Base-by-base conservation (phyloP, 2,329 filamentous ascomycete species). In the Plectosphaerella sp. region DNA sequence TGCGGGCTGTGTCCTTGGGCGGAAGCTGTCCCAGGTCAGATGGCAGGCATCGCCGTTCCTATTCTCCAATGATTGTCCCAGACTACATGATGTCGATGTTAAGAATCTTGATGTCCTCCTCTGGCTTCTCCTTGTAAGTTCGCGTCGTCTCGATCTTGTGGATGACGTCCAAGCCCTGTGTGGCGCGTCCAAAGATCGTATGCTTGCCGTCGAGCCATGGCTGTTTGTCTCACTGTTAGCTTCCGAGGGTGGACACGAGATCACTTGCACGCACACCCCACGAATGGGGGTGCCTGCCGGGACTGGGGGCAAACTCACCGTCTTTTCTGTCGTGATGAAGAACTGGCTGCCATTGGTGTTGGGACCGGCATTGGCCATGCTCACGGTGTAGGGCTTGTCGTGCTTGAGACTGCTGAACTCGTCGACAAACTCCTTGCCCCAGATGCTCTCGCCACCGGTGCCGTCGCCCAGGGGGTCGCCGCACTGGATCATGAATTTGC, bases 281-380 rank as follows among this genome's bases (percentile, higher is more conserved):
- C 41, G 41, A 43, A 43, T 43, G 41, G 16, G 41, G 41, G 22
- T 18, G 16, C 41, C 41, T 16, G 37, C 37, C 37, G 37, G 37
- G 14, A 16, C 28, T 33, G 28, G 28, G 22, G 41, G 16, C n/a
- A 16, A 51, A 78, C 84, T 74, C 74, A 88, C 86, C 59, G 94
- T 91, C 74, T 96, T 96, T 71, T 97, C 95, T 0, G 93, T 97
- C 0, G 94, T 99, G 59, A 99, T 96, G 64, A 99, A 99, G 68
- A 99, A 99, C 68, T 99, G 94, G 64, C 88, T 94, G 14, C 89
- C 94, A 66, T 99, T 99, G 36, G 92, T 97, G 62, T 93, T 91
- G 0, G 91, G 91, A 0, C 94, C 94, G 0, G 94, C 93, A 68
- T 99, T 99, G 12, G 94, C 94, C 94, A 99, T 99, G 67, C 89